Base-by-base conservation (phyloP, 441 rosid genomes). In the Codiaeum variegatum region DNA sequence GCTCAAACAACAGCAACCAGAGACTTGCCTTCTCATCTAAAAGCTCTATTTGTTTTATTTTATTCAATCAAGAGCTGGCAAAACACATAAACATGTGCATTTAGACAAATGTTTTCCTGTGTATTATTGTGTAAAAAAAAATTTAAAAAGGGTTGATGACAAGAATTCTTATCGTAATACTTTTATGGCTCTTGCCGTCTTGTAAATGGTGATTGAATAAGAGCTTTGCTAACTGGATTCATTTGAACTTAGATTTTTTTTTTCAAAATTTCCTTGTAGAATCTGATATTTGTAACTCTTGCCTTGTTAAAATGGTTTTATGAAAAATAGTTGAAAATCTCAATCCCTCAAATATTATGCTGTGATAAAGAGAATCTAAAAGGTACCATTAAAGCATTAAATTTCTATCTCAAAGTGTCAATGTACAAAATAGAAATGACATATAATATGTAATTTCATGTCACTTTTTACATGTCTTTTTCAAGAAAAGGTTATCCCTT, bases 121-220 rank as follows among this genome's bases (percentile, higher is more conserved):
- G 79, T 74, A 78, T 77, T 75, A 77, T 77, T 24, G 46, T 84
- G 82, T 84, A 77, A 68, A 83, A 74, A 71, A 55, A 23, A 29
- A 42, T 26, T 19, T n/a, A 38, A 36, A 36, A 36, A 6, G 38
- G 42, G 55, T 66, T 69, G 69, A 75, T 66, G 40, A 49, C 29
- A 67, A 42, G 28, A 73, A 71, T 32, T 64, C n/a, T 64, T 26
- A 38, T 70, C 79, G 85, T 78, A 70, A 68, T 77, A 77, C n/a
- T 70, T 65, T 60, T 63, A 19, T 55, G 3, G 52, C 65, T 62
- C 70, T 69, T 16, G 70, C 75, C 60, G 18, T 8, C 24, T 58
- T 86, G 88, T 84, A 86, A 77, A 83, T 80, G 70, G 68, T 69
- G 77, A 76, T 77, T 56, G 51, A 44, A 58, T 81, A 84, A 84